These are phyloP conservation scores for Raddia distichophylla DNA, from an alignment of 176 grass and related monocot species.

Conservation along the genomic window DNA sequence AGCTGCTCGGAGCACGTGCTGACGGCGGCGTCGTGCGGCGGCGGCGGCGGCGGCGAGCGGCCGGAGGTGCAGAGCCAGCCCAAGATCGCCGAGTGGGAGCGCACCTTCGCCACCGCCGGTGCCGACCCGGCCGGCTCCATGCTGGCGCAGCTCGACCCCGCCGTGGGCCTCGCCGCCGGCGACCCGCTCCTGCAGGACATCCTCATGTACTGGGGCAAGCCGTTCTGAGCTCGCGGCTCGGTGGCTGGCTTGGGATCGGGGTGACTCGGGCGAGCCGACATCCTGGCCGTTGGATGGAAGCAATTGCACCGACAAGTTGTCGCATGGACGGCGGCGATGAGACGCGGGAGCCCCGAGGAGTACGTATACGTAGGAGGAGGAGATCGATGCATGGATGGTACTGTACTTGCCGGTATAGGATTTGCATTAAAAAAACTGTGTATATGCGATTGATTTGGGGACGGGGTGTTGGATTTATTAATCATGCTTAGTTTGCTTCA, in stretches of 20 bases:
- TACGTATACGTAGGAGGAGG: background rate
- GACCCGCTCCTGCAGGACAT: constrained; percentile 67
- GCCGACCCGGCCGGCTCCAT: constrained; percentile 31
- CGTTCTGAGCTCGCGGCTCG: constrained; percentile 40
- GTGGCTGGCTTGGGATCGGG: background rate
- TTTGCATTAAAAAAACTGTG: constrained; percentile 12
- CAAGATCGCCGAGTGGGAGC: constrained; percentile 64
- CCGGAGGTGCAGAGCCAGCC: constrained; percentile 77
- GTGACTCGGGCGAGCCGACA: constrained; percentile 25
- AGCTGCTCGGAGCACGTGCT: constrained; percentile 69
- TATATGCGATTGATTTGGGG: constrained; percentile 26
- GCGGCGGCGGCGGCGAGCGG: constrained; percentile 41
- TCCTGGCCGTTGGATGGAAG: constrained; percentile 10
- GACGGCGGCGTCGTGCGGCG: constrained; percentile 42
- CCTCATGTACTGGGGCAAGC: constrained; percentile 66
- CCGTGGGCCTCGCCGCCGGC: background rate
- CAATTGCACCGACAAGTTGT: background rate
- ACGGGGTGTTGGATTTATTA: background rate
- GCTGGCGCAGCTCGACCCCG: constrained; percentile 32
- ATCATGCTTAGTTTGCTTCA: background rate
- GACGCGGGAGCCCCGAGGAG: constrained; percentile 3
- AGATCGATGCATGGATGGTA: background rate
- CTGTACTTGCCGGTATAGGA: constrained; percentile 1
- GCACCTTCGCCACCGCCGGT: constrained; percentile 26
- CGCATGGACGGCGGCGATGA: constrained; percentile 17